Evolutionary conservation across 768 basidiomycete genomes (phyloP), one percentile per base, ranked within the genome.

Genomic region (Phanerochaete carnosa): DNA sequence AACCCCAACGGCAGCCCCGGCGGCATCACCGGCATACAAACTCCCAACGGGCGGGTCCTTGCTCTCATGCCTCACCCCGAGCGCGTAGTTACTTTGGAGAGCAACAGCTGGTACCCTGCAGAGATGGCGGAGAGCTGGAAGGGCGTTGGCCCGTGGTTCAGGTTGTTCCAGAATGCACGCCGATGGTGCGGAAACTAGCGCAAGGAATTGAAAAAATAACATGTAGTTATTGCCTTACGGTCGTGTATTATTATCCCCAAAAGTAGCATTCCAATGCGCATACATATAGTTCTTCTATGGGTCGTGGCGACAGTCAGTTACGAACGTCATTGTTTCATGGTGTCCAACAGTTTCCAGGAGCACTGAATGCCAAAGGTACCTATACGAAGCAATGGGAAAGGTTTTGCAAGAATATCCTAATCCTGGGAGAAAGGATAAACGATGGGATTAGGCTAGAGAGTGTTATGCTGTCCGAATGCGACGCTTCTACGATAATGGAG

Each of bases 51-150:
- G 12, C 83, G 95, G n/a, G 89, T 99, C 9, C 78, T 98, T 57
- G 95, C 94, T 0, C 74, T 98, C 67, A 99, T 99, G 97, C 97
- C 97, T 16, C 97, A 98, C 75, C 95, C 96, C 0, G 97, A 98
- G 72, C 86, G 96, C 16, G 90, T 92, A 5, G 82, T 85, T 22
- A 80, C 85, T 30, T 68, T 91, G 59, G 90, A 91, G 68, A 90
- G 88, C 68, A 97, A 95, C 69, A 95, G 94, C 68, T 99, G 95
- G 95, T 92, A 89, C 74, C 90, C 94, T 1, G 65, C 77, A 6
- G 75, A 78, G 29, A 72, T 89, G 63, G 73, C 72, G 35, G 77
- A 81, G 28, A 67, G 75, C 23, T 94, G 92, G 92, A 76, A 82
- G 33, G 87, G 90, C 12, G 77, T 80, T 29, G 95, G 95, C 3